Conservation (phyloP, 345 rosid genomes). For the Salix udensis region DNA sequence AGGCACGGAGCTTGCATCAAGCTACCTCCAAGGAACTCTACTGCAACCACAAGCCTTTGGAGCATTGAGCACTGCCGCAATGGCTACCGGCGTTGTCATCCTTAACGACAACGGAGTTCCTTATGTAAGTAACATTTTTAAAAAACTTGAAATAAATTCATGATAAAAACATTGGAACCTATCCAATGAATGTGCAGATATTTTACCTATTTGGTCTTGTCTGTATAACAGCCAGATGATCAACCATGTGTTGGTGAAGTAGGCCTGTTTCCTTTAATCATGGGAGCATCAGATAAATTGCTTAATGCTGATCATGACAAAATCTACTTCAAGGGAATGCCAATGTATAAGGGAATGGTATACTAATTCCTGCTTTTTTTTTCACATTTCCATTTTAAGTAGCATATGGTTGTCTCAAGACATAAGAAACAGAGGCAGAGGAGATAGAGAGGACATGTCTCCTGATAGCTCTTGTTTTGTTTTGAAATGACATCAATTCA, state of each 20-base stretch:
- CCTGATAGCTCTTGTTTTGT: too few species aligned
- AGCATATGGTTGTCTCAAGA: too few species aligned
- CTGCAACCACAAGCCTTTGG: constrained; percentile 91
- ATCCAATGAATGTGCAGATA: background rate
- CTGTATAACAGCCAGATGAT: constrained; percentile 55
- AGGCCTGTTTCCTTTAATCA: constrained; percentile 64
- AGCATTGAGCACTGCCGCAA: constrained; percentile 64
- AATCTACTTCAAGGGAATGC: constrained; percentile 88
- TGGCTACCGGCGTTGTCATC: constrained; percentile 73
- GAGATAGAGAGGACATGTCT: too few species aligned
- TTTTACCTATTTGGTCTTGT: constrained; percentile 10
- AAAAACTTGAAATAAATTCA: background rate
- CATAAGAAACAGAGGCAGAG: too few species aligned
- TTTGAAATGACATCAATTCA: too few species aligned
- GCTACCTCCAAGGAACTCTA: constrained; percentile 59
- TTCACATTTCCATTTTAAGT: background rate
- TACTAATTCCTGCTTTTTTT: background rate
- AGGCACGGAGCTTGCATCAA: constrained; percentile 83
- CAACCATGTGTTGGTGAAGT: constrained; percentile 81
- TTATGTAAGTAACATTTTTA: constrained; percentile 37
- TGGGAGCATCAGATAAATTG: constrained; percentile 74
- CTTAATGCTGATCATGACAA: constrained; percentile 75
- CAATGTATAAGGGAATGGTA: constrained; percentile 63
- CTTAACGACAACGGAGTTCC: constrained; percentile 63
- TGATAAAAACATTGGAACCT: background rate